phyloP scores from a whole-genome alignment of 768 basidiomycete genomes.

The Kwoniella dejecticola region DNA sequence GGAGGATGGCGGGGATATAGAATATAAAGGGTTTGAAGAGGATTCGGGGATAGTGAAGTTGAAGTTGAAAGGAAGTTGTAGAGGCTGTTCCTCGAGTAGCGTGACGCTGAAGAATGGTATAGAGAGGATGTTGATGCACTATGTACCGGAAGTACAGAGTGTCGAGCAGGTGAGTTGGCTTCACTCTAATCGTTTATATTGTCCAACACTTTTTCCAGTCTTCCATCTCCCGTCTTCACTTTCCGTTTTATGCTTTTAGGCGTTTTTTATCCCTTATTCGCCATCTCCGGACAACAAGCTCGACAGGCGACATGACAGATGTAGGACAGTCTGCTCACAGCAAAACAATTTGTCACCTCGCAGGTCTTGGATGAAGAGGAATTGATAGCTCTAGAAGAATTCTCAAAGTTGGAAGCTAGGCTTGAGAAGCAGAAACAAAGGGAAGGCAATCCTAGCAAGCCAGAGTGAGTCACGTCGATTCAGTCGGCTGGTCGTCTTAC shows the following conservation, averaged over 20 bases:
- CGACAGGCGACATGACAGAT: too few species aligned
- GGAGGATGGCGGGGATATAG: slow-evolving; percentile 98
- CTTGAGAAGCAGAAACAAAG: slow-evolving; percentile 39
- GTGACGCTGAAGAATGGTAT: slow-evolving; percentile 97
- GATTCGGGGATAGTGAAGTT: slow-evolving; percentile 75
- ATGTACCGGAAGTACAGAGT: slow-evolving; percentile 68
- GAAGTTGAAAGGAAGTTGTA: slow-evolving; percentile 93
- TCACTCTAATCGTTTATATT: neutral
- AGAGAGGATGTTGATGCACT: slow-evolving; percentile 98
- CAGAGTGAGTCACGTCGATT: slow-evolving; percentile 36
- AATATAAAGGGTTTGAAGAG: slow-evolving; percentile 87
- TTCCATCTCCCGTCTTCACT: neutral
- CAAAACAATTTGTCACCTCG: too few species aligned
- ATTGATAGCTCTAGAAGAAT: slow-evolving; percentile 79
- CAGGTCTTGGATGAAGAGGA: slow-evolving; percentile 94
- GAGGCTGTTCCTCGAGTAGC: slow-evolving; percentile 89
- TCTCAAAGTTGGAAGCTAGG: slow-evolving; percentile 61
- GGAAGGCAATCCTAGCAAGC: slow-evolving; percentile 18
- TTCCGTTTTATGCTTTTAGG: neutral
- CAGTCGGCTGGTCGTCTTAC: too few species aligned
- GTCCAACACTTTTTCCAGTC: neutral
- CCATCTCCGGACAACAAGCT: too few species aligned
- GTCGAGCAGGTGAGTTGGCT: slow-evolving; percentile 55
- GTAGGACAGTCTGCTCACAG: too few species aligned
- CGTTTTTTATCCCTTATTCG: too few species aligned